phyloP scores from a whole-genome alignment of 768 basidiomycete genomes.

The Psilocybe subaeruginosa region DNA sequence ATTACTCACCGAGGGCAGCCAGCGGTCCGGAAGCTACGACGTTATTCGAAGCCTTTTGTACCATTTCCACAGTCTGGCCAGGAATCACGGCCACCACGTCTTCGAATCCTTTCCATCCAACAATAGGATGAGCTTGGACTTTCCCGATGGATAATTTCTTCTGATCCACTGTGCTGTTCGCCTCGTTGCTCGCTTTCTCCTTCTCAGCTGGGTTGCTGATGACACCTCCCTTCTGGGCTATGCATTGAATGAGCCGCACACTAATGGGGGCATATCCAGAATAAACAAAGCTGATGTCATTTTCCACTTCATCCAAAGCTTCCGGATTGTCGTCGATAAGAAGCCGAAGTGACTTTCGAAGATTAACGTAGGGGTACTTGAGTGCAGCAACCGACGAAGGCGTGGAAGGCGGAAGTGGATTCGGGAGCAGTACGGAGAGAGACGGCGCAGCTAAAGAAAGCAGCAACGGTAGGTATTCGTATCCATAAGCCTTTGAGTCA shows the following conservation, averaged over 20 bases:
- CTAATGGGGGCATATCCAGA: constrained; percentile 97
- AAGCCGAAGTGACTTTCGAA: constrained; percentile 88
- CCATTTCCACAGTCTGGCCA: constrained; percentile 84
- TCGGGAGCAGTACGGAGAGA: constrained; percentile 68
- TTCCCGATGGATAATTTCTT: constrained; percentile 46
- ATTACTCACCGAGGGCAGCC: constrained; percentile 17
- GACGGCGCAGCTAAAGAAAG: constrained; percentile 68
- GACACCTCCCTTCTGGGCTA: constrained; percentile 89
- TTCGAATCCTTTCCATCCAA: constrained; percentile 98
- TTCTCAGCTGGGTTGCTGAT: constrained; percentile 78
- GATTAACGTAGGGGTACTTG: constrained; percentile 71
- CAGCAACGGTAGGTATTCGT: constrained; percentile 68
- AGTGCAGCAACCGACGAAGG: constrained; percentile 38
- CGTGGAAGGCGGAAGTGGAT: constrained; percentile 61
- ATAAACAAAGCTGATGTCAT: constrained; percentile 95
- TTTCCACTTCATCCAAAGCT: constrained; percentile 79
- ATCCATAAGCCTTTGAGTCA: constrained; percentile 67
- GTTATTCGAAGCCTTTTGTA: constrained; percentile 38
- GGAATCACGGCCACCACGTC: constrained; percentile 83
- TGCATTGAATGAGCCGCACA: constrained; percentile 89
- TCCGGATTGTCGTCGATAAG: constrained; percentile 87
- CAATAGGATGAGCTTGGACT: constrained; percentile 87
- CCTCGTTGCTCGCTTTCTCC: constrained; percentile 41
- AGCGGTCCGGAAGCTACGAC: constrained; percentile 18
- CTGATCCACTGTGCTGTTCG: constrained; percentile 39